A percentile compares a stretch with the other conserved stretches of the same genome.
These are phyloP conservation scores for Kondoa malvinella DNA, from an alignment of 768 basidiomycete species.

Conservation along the genomic window DNA sequence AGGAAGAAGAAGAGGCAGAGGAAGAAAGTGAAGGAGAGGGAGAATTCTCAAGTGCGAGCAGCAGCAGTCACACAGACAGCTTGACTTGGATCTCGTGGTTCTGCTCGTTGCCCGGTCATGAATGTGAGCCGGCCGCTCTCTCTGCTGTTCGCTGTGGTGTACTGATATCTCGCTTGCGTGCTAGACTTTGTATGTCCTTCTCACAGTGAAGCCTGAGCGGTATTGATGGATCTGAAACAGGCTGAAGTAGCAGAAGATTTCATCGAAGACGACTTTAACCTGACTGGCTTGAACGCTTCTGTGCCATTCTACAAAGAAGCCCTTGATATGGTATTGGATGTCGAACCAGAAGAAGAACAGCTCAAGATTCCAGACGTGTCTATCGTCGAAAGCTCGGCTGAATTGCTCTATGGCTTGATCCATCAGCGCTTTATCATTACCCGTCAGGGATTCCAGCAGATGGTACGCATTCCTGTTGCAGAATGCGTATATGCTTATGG, in stretches of 20 bases:
- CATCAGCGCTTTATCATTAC: slow-evolving; percentile 97
- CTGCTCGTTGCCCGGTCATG: slow-evolving; percentile 54
- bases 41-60: slow-evolving; percentile 18
- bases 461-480: slow-evolving; percentile 44
- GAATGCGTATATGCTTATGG: background rate
- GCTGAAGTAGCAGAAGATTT: slow-evolving; percentile 47
- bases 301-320: slow-evolving; percentile 99
- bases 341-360: slow-evolving; percentile 86
- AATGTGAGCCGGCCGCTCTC: slow-evolving; percentile 18
- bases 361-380: slow-evolving; percentile 95
- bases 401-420: slow-evolving; percentile 89
- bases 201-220: too few species aligned
- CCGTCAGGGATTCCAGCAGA: slow-evolving; percentile 76
- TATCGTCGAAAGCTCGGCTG: slow-evolving; percentile 92
- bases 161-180: background rate
- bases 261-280: slow-evolving; percentile 98
- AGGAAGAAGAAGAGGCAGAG: slow-evolving; percentile 24
- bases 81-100: slow-evolving; percentile 95
- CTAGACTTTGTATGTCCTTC: slow-evolving; percentile 20
- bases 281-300: slow-evolving; percentile 85
- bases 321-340: slow-evolving; percentile 99
- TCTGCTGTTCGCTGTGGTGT: background rate
- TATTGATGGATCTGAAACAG: too few species aligned
- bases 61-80: slow-evolving; percentile 22
- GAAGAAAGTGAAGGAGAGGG: slow-evolving; percentile 23